These are phyloP conservation scores for Citrus maxima DNA, from an alignment of 345 rosid genomes.

Conservation along the genomic window DNA sequence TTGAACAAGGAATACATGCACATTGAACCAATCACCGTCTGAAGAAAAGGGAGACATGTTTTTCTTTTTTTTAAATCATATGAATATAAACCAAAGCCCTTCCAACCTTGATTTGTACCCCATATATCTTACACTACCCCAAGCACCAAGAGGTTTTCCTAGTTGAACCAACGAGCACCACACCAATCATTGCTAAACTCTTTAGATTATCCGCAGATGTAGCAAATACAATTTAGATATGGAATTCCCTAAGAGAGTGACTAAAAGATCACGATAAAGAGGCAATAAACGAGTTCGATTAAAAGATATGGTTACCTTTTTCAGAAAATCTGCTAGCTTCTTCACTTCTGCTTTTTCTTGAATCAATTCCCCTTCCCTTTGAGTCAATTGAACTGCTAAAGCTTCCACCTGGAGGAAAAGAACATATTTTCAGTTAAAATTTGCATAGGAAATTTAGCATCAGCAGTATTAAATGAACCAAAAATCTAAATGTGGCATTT, in stretches of 20 bases:
- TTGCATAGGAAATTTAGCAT: neutral
- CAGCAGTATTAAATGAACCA: constrained; percentile 7
- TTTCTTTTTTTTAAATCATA: too few relatives aligned
- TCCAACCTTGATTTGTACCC: neutral
- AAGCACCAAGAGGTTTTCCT: neutral
- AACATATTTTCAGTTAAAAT: constrained; percentile 17
- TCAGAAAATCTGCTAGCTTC: constrained; percentile 83
- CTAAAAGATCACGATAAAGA: neutral
- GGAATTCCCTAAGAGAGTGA: neutral
- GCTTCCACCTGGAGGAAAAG: constrained; percentile 80
- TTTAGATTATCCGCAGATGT: neutral
- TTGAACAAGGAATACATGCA: neutral
- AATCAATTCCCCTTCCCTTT: constrained; percentile 93
- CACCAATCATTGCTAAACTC: neutral
- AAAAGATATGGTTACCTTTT: constrained; percentile 53
- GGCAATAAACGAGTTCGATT: neutral
- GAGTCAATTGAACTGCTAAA: constrained; percentile 88
- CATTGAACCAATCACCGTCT: neutral
- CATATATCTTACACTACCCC: neutral
- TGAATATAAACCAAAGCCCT: too few relatives aligned
- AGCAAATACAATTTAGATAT: neutral
- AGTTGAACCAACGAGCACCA: neutral
- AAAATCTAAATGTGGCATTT: neutral
- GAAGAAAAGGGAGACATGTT: neutral
- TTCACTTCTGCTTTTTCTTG: constrained; percentile 96